Evolutionary conservation across 192 early-diverging fungal species (phyloP), one percentile per base, ranked within the genome.

Genomic region (Oehlia diaphana): DNA sequence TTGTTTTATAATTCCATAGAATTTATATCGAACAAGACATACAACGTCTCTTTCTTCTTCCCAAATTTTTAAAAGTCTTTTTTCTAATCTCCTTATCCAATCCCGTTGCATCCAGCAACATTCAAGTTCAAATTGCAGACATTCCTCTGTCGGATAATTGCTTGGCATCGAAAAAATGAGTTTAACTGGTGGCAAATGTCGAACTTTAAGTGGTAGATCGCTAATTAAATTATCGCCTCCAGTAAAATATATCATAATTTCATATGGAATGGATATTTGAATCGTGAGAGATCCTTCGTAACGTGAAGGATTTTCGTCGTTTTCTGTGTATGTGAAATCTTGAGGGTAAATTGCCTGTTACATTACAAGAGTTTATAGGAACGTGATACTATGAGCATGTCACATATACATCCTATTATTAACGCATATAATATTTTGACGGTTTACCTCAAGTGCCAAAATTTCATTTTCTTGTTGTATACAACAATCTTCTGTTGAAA

Each of bases 261-360:
- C 63, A 19, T 81, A 26, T 21, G 80, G 64, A 14, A 78, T 19
- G 12, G 75, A 35, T 9, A 77, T 28, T 75, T 16, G 16, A 35
- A 81, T 61, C 26, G 75, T 47, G 10, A 81, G 47, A 16, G 76
- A 44, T 35, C 80, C 80, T 21, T 26, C 14, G 47, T 68, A 81
- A n/a, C 42, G 74, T 61, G 80, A 58, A 16, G 33, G 4, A 21
- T 39, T 19, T 13, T 42, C 42, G 7, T 9, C 3, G n/a, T 44
- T 69, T 19, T 81, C 64, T 75, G 75, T 79, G 50, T 81, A 81
- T 42, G 63, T 76, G 64, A 81, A 81, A 75, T 81, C 76, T 69
- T 81, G 80, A 42, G 62, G 62, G 23, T 81, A 81, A 67, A 81
- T 81, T 37, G 80, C 72, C 80, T 81, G n/a, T n/a, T 49, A n/a